Base-by-base conservation (phyloP, 2,329 filamentous ascomycete genomes). In the Cordyceps sp. region DNA sequence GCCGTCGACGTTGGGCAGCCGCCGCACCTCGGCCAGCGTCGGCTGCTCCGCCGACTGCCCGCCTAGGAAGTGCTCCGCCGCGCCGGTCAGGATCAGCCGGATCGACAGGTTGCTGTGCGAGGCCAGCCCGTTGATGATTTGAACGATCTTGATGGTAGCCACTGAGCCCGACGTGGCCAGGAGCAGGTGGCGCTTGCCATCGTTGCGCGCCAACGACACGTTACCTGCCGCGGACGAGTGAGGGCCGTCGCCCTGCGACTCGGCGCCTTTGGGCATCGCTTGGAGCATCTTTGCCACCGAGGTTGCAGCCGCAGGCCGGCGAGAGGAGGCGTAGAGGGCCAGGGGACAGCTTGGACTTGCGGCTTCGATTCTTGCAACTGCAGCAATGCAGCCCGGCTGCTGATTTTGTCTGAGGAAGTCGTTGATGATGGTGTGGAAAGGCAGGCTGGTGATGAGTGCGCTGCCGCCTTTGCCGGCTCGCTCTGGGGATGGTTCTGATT, bases 111-210 rank as follows among this genome's bases (percentile, higher is more conserved):
- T 66, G 47, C 40, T 49, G 45, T 43, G 64, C 28, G 48, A 42
- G 13, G 55, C 62, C 4, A 86, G 65, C 2, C 73, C 63, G 14
- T 56, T 46, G 36, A 78, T 61, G 41, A 86, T 82, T 25, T 68
- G 59, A 2, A 73, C 73, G 3, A 84, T 59, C 49, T 94, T 94
- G 47, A 93, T 93, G 6, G 81, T 84, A 12, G 86, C 86, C n/a
- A 93, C 83, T 1, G 79, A 64, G 19, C 61, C 58, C 6, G 48
- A 50, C 5, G 56, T 57, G 0, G 59, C 58, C 6, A 63, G 48
- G 2, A 63, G 45, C 10, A 63, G 44, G 33, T 63, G 59, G 10
- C 43, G 45, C 36, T 61, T 62, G 38, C 53, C 53, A 31, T 62
- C 59, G 20, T 37, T 37, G 14, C 49, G 43, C 4, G 53, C 43